These are phyloP conservation scores for Pseudopyricularia javanii DNA, from an alignment of 2,329 filamentous ascomycete species.

Conservation along the genomic window DNA sequence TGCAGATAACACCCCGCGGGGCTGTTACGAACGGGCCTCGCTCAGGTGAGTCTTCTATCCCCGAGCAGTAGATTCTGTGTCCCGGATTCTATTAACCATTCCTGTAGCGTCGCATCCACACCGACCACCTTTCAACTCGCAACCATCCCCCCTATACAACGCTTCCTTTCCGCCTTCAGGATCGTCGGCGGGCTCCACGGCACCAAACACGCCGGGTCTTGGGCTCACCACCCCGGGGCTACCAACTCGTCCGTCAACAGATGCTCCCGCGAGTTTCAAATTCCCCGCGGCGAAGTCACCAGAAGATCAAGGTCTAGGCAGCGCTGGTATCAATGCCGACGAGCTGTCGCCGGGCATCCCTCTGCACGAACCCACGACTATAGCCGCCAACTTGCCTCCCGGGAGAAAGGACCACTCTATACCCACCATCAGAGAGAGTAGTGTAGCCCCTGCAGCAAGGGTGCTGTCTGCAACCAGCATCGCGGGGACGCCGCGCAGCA, in stretches of 20 bases:
- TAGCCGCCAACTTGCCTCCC: background rate
- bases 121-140: conserved; percentile 27
- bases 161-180: conserved; percentile 36
- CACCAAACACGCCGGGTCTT: conserved; percentile 30
- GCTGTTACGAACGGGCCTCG: conserved; percentile 29
- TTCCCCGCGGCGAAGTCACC: conserved; percentile 38
- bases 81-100: background rate
- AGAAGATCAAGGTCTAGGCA: background rate
- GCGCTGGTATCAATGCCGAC: background rate
- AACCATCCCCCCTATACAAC: conserved; percentile 38
- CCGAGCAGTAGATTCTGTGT: background rate
- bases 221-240: conserved; percentile 15
- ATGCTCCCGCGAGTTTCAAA: conserved; percentile 40
- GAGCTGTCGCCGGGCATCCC: background rate
- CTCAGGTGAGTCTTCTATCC: conserved; percentile 16
- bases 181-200: conserved; percentile 27
- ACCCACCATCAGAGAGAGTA: conserved; percentile 36
- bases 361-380: background rate
- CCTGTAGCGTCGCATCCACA: conserved; percentile 24
- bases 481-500: conserved; percentile 73
- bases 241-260: conserved; percentile 27
- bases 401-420: conserved; percentile 24
- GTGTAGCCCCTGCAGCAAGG: conserved; percentile 44
- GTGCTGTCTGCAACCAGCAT: conserved; percentile 70
- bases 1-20: conserved; percentile 55